Evolutionary conservation across 2,329 filamentous ascomycete genomes (phyloP).

Genomic region (Dendrostoma leiphaemia): DNA sequence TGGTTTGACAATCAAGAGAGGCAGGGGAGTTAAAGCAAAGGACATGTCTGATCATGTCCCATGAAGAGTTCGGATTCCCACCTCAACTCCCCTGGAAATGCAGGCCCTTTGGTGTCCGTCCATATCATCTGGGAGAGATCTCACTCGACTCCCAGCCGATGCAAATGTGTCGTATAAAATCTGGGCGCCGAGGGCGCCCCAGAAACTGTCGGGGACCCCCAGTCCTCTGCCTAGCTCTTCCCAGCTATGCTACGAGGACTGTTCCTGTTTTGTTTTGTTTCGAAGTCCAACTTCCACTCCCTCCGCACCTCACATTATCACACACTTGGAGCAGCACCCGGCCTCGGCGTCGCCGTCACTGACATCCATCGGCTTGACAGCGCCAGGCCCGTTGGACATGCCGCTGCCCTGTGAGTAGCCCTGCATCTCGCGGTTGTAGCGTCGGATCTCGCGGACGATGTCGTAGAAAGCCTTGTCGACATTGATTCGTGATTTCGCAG

Average conservation of each 20-base stretch:
- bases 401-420: slow-evolving; percentile 74
- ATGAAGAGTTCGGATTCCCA: slow-evolving; percentile 15
- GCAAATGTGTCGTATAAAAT: slow-evolving; percentile 21
- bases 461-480: slow-evolving; percentile 99
- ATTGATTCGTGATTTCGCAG: slow-evolving; percentile 95
- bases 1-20: slow-evolving; percentile 17
- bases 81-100: slow-evolving; percentile 20
- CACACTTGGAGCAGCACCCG: slow-evolving; percentile 83
- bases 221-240: not conserved
- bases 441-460: slow-evolving; percentile 94
- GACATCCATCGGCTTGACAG: slow-evolving; percentile 74
- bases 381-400: slow-evolving; percentile 59
- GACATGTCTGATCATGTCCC: slow-evolving; percentile 20
- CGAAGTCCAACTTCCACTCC: not conserved
- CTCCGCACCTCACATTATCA: slow-evolving; percentile 69
- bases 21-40: slow-evolving; percentile 12
- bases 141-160: slow-evolving; percentile 15
- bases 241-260: not conserved
- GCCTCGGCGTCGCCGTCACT: slow-evolving; percentile 65
- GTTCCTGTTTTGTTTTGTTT: slow-evolving; percentile 6
- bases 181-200: slow-evolving; percentile 12
- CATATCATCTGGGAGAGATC: slow-evolving; percentile 17
- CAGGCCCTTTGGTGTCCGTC: slow-evolving; percentile 16
- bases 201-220: slow-evolving; percentile 2
- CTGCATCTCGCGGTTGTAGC: slow-evolving; percentile 98